Conservation (phyloP, 2,329 filamentous ascomycete genomes). For the Tolypocladium guangdongense region DNA sequence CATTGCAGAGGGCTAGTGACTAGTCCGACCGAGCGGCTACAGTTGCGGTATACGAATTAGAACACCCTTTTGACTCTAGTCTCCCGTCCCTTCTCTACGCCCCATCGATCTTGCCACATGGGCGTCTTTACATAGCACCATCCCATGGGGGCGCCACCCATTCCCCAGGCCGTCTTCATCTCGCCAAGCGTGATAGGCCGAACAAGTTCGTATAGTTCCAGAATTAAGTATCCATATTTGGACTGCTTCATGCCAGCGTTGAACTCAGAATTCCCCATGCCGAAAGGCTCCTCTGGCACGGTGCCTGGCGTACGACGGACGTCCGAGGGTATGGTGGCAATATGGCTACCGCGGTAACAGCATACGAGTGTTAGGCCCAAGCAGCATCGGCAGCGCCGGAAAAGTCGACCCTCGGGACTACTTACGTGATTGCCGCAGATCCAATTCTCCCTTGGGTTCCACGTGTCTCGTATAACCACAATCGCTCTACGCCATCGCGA, state of each 20-base stretch:
- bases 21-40: too few relatives aligned
- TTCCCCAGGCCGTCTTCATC: slow-evolving; percentile 13
- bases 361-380: background rate
- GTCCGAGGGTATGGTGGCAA: slow-evolving; percentile 5
- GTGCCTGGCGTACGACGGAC: slow-evolving; percentile 7
- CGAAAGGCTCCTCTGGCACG: slow-evolving; percentile 12
- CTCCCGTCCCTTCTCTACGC: slow-evolving; percentile 2
- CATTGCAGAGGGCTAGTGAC: too few relatives aligned
- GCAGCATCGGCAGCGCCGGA: too few relatives aligned
- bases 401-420: background rate
- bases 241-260: slow-evolving; percentile 15
- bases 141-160: slow-evolving; percentile 15
- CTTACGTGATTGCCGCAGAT: slow-evolving; percentile 12
- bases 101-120: slow-evolving; percentile 15
- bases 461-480: slow-evolving; percentile 16
- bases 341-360: slow-evolving; percentile 2
- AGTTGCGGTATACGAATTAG: background rate
- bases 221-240: slow-evolving; percentile 15
- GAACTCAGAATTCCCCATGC: slow-evolving; percentile 18
- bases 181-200: slow-evolving; percentile 11
- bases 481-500: slow-evolving; percentile 8
- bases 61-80: background rate
- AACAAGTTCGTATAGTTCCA: slow-evolving; percentile 13
- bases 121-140: slow-evolving; percentile 11
- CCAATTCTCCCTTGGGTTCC: background rate